Percentiles rank a stretch among this genome's conserved stretches.
Evolutionary conservation across 148 eudicot species (phyloP).

Genomic region (Fagopyrum tataricum): DNA sequence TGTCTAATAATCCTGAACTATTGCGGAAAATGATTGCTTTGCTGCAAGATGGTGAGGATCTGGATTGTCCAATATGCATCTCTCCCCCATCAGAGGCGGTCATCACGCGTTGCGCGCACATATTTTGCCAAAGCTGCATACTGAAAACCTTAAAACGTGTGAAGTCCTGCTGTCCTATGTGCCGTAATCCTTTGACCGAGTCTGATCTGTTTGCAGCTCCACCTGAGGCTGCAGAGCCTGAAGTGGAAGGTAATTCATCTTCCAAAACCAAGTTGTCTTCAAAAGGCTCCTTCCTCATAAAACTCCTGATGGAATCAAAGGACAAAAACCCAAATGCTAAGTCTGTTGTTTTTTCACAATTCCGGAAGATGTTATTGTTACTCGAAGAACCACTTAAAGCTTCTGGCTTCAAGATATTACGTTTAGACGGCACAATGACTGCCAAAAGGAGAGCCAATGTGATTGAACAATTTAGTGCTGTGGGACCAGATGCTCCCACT

Average conservation of each 20-base stretch:
- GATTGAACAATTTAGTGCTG: conserved; percentile 48
- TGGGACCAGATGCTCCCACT: conserved; percentile 51
- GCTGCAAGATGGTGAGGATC: conserved; percentile 84
- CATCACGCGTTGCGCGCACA: conserved; percentile 84
- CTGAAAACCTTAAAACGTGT: conserved; percentile 55
- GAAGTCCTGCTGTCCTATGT: conserved; percentile 74
- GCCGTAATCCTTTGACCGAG: conserved; percentile 72
- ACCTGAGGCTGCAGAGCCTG: conserved; percentile 35
- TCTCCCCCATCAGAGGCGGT: conserved; percentile 70
- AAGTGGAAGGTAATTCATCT: conserved; percentile 17
- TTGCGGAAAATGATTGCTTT: conserved; percentile 62
- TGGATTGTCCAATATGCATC: conserved; percentile 94
- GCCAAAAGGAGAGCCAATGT: conserved; percentile 62
- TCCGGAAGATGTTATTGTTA: conserved; percentile 63
- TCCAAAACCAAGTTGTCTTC: conserved; percentile 34
- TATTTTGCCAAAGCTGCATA: conserved; percentile 81
- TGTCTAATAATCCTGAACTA: conserved; percentile 71
- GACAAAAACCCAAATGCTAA: conserved; percentile 37
- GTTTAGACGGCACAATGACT: conserved; percentile 86
- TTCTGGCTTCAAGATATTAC: conserved; percentile 66
- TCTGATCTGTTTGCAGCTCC: conserved; percentile 77
- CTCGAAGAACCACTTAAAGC: conserved; percentile 75
- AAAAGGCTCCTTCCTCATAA: conserved; percentile 57
- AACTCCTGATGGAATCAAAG: conserved; percentile 53
- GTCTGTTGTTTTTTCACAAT: conserved; percentile 84